phyloP scores from a whole-genome alignment of 2,329 filamentous ascomycete species.

The Triangularia verruculosa region DNA sequence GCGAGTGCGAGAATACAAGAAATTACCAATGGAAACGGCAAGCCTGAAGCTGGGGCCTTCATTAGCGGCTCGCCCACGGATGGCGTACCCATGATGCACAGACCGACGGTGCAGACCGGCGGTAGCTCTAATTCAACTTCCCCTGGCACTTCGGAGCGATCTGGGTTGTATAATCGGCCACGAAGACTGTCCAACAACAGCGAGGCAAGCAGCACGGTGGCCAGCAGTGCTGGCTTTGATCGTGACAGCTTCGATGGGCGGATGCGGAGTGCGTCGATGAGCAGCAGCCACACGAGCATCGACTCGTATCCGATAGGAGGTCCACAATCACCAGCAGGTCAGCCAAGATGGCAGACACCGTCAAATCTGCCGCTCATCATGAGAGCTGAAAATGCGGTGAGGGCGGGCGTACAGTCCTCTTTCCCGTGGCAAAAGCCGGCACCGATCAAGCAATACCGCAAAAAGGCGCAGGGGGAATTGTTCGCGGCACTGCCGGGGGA shows the following conservation, averaged over 20 bases:
- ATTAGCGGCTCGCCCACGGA: constrained; percentile 7
- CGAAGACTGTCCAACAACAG: constrained; percentile 30
- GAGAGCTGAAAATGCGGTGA: neutral
- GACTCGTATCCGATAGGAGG: constrained; percentile 24
- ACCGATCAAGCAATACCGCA: constrained; percentile 36
- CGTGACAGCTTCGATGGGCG: constrained; percentile 34
- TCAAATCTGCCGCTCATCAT: neutral
- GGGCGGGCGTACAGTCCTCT: constrained; percentile 14
- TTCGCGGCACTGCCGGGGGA: constrained; percentile 57
- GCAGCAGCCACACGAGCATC: constrained; percentile 31
- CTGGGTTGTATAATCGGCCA: constrained; percentile 23
- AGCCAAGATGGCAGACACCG: constrained; percentile 23
- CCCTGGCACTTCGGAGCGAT: constrained; percentile 13
- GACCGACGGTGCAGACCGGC: constrained; percentile 18
- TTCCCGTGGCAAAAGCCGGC: constrained; percentile 33
- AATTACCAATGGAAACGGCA: constrained; percentile 1
- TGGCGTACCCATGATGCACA: constrained; percentile 12
- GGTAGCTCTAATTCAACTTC: neutral
- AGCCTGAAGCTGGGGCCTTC: constrained; percentile 1
- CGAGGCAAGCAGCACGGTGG: constrained; percentile 31
- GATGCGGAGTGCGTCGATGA: constrained; percentile 28
- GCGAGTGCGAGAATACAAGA: constrained; percentile 24
- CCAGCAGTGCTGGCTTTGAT: constrained; percentile 27
- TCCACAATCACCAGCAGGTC: constrained; percentile 7
- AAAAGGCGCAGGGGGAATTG: constrained; percentile 46